Evolutionary conservation across 31 red algal genomes (phyloP).

Genomic region (Odonthalia washingtoniensis): DNA sequence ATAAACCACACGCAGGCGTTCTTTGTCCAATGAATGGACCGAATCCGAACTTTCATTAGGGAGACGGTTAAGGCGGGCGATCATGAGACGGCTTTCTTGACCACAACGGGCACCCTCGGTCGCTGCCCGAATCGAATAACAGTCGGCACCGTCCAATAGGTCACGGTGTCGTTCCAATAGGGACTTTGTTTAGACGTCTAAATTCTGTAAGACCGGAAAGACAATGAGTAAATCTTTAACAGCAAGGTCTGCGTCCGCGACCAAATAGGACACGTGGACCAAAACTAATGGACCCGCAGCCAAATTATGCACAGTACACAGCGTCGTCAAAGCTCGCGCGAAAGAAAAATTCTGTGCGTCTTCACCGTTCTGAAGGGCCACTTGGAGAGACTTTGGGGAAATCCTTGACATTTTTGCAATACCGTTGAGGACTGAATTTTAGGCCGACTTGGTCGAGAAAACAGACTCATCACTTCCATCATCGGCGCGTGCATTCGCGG

Average conservation of each 20-base stretch:
- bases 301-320: background rate
- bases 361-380: slow-evolving; percentile 7
- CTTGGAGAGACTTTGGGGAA: background rate
- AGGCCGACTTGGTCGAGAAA: slow-evolving; percentile 6
- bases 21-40: background rate
- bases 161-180: slow-evolving; percentile 11
- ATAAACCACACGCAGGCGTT: background rate
- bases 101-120: background rate
- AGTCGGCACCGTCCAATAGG: slow-evolving; percentile 37
- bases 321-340: slow-evolving; percentile 3
- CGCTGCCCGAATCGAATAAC: background rate
- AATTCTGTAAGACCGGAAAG: slow-evolving; percentile 27
- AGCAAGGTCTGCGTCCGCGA: slow-evolving; percentile 20
- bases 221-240: slow-evolving; percentile 11
- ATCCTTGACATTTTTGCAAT: slow-evolving; percentile 16
- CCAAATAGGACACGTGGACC: slow-evolving; percentile 13
- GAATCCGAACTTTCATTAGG: background rate
- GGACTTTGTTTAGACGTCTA: slow-evolving; percentile 13
- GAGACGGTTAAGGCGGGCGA: slow-evolving; percentile 7
- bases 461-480: slow-evolving; percentile 30
- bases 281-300: slow-evolving; percentile 9
- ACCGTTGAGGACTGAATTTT: background rate
- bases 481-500: background rate
- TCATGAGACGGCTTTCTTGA: slow-evolving; percentile 19
- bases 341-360: slow-evolving; percentile 32